Conservation (phyloP, 768 basidiomycete genomes). For the Punctularia strigosozonata region DNA sequence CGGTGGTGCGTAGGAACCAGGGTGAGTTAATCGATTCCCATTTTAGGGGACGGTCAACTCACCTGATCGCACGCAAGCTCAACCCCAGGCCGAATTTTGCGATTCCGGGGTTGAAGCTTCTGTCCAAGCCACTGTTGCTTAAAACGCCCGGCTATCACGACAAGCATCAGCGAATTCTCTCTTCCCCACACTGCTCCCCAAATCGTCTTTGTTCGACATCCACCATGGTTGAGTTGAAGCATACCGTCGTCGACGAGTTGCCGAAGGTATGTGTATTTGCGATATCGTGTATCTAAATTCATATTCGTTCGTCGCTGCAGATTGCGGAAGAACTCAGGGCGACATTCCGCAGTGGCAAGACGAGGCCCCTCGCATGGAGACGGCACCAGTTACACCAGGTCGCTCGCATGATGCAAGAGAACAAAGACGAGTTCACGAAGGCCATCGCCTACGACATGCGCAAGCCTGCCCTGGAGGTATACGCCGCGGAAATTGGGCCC, state of each 20-base stretch:
- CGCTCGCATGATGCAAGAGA: conserved; percentile 3
- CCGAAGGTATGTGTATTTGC: neutral
- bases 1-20: too few species aligned
- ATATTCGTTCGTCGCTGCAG: neutral
- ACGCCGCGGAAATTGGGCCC: neutral
- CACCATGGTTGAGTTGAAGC: neutral
- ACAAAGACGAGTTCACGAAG: conserved; percentile 1
- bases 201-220: too few species aligned
- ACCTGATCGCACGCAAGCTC: too few species aligned
- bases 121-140: too few species aligned
- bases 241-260: neutral
- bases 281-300: neutral
- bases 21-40: too few species aligned
- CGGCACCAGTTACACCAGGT: conserved; percentile 4
- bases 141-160: too few species aligned
- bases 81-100: too few species aligned
- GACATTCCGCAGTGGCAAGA: conserved; percentile 1
- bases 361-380: conserved; percentile 1
- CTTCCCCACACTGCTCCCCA: too few species aligned
- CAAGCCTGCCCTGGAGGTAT: conserved; percentile 1
- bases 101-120: too few species aligned
- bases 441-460: conserved; percentile 2
- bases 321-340: neutral
- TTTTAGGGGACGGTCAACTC: too few species aligned
- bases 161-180: too few species aligned